Conservation (phyloP, 768 basidiomycete species). For the Leccinum subgranulosum region DNA sequence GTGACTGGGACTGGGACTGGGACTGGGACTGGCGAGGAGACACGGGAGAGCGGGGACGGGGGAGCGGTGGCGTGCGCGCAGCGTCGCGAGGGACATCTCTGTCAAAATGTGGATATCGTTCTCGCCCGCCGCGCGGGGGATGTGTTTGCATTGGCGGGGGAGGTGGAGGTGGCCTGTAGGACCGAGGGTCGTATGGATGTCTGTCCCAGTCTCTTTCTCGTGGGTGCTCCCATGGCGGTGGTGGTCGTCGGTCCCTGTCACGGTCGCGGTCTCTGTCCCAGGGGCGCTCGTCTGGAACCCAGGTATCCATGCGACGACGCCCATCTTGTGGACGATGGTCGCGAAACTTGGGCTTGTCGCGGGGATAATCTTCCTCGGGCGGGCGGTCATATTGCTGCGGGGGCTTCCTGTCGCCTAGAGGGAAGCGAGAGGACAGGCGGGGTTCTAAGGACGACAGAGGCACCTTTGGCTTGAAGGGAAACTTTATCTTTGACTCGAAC, state of each 20-base stretch:
- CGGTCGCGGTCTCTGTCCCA: constrained; percentile 22
- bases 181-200: constrained; percentile 16
- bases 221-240: constrained; percentile 16
- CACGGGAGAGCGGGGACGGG: constrained; percentile 19
- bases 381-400: constrained; percentile 37
- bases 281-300: constrained; percentile 27
- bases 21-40: constrained; percentile 27
- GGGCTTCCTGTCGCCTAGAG: constrained; percentile 25
- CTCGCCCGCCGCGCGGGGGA: constrained; percentile 18
- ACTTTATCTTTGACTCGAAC: constrained; percentile 52
- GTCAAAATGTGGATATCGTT: constrained; percentile 22
- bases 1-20: constrained; percentile 39
- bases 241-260: constrained; percentile 28
- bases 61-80: constrained; percentile 21
- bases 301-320: constrained; percentile 23
- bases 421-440: constrained; percentile 33
- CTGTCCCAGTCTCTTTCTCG: constrained; percentile 27
- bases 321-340: constrained; percentile 20
- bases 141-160: constrained; percentile 4
- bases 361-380: constrained; percentile 45
- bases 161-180: constrained; percentile 16
- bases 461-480: constrained; percentile 65
- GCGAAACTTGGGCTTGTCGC: constrained; percentile 23
- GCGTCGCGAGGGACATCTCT: constrained; percentile 22
- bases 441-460: background rate